Conservation (phyloP, 1,284 basidiomycete species). For the Sporisorium exsertum region DNA sequence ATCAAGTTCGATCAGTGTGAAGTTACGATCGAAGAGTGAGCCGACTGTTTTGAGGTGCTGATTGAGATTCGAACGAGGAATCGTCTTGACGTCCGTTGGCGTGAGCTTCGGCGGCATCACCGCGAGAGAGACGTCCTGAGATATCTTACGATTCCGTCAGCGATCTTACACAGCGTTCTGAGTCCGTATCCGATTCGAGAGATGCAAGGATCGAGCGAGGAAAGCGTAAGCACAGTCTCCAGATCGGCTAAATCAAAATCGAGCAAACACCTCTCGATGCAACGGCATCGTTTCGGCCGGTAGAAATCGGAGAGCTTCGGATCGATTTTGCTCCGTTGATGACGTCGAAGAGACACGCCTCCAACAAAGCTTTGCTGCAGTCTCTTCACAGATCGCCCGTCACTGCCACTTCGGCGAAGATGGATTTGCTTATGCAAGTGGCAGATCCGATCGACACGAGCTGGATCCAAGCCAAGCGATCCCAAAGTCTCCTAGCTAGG, state of each 20-base stretch:
- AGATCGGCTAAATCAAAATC: neutral
- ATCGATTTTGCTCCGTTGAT: constrained; percentile 20
- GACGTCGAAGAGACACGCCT: too few relatives aligned
- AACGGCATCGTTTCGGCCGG: constrained; percentile 4
- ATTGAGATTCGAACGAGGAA: neutral
- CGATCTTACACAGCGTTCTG: too few relatives aligned
- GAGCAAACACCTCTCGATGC: neutral
- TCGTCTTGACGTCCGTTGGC: too few relatives aligned
- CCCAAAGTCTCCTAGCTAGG: neutral
- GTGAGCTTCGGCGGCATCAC: too few relatives aligned
- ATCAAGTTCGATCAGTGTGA: neutral
- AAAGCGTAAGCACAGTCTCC: neutral
- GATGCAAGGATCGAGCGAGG: too few relatives aligned
- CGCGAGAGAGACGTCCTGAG: too few relatives aligned
- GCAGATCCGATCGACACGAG: neutral
- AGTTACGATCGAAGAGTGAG: too few relatives aligned
- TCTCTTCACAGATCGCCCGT: neutral
- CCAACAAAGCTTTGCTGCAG: too few relatives aligned
- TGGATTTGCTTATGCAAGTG: neutral
- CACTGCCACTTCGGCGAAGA: neutral
- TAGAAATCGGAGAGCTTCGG: constrained; percentile 18
- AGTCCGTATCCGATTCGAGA: too few relatives aligned
- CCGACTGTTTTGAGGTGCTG: neutral
- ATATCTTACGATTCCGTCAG: too few relatives aligned
- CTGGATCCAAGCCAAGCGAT: neutral